Evolutionary conservation across 805 yeast genomes (phyloP).

Genomic region (Candida orba): DNA sequence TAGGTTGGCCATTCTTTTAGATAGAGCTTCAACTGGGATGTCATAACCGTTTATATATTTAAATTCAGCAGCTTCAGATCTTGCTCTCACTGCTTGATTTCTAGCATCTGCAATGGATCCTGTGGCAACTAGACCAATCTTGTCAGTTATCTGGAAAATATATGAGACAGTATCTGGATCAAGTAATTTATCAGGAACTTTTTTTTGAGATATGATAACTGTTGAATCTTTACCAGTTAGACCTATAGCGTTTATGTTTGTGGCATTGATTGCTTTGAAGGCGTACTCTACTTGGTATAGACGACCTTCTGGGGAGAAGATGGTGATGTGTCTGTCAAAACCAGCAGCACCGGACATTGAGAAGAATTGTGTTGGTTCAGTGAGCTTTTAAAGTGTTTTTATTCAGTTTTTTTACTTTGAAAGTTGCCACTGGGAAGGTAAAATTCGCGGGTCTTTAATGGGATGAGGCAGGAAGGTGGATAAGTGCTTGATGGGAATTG

Average conservation of each 20-base stretch:
- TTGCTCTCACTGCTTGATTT: slow-evolving; percentile 81
- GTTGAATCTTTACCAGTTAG: slow-evolving; percentile 81
- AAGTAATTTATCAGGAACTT: slow-evolving; percentile 89
- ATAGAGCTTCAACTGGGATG: slow-evolving; percentile 89
- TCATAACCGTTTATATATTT: slow-evolving; percentile 92
- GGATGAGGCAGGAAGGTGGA: no score
- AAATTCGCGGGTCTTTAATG: no score
- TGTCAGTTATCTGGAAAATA: slow-evolving; percentile 72
- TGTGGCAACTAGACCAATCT: slow-evolving; percentile 84
- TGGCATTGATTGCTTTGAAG: slow-evolving; percentile 89
- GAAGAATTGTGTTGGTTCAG: no score
- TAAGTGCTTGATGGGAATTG: no score
- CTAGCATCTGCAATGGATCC: slow-evolving; percentile 97
- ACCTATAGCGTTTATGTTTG: slow-evolving; percentile 85
- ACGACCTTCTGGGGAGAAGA: slow-evolving; percentile 97
- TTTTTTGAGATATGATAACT: slow-evolving; percentile 88
- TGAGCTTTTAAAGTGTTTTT: no score
- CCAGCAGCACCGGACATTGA: slow-evolving; percentile 65
- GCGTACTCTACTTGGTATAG: slow-evolving; percentile 97
- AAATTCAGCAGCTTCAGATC: slow-evolving; percentile 94
- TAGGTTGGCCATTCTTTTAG: slow-evolving; percentile 92
- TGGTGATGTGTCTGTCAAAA: slow-evolving; percentile 96
- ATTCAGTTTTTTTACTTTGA: no score
- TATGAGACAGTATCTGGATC: slow-evolving; percentile 85
- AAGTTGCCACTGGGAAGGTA: no score